Evolutionary conservation across 176 grass and related monocot genomes (phyloP).

Genomic region (Oryza brachyantha): DNA sequence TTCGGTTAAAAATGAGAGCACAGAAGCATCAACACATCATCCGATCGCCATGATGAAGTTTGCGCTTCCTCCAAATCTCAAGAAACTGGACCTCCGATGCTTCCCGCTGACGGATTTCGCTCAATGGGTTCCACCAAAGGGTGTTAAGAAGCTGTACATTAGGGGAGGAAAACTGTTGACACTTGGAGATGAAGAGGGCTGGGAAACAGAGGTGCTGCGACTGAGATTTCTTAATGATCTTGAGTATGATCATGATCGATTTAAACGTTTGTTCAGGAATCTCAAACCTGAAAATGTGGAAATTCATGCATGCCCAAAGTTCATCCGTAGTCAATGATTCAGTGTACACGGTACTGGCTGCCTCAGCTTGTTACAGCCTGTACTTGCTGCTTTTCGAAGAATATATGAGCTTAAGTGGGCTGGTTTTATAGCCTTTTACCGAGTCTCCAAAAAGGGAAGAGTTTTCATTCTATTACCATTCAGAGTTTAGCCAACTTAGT

Average conservation of each 20-base stretch:
- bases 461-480: no score
- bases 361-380: no score
- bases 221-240: constrained; percentile 42
- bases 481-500: no score
- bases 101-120: constrained; percentile 18
- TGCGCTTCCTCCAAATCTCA: constrained; percentile 13
- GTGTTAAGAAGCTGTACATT: constrained; percentile 52
- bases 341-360: no score
- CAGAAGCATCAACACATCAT: background rate
- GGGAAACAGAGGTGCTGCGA: constrained; percentile 40
- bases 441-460: no score
- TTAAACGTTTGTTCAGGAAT: background rate
- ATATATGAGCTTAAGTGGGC: no score
- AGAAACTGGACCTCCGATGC: constrained; percentile 56
- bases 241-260: background rate
- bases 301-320: background rate
- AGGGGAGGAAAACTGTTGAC: constrained; percentile 43
- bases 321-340: background rate
- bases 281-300: background rate
- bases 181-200: background rate
- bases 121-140: constrained; percentile 1
- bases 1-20: no score
- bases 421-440: no score
- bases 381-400: no score
- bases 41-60: background rate